Base-by-base conservation (phyloP, 1,284 basidiomycete species). In the Grifola frondosa region DNA sequence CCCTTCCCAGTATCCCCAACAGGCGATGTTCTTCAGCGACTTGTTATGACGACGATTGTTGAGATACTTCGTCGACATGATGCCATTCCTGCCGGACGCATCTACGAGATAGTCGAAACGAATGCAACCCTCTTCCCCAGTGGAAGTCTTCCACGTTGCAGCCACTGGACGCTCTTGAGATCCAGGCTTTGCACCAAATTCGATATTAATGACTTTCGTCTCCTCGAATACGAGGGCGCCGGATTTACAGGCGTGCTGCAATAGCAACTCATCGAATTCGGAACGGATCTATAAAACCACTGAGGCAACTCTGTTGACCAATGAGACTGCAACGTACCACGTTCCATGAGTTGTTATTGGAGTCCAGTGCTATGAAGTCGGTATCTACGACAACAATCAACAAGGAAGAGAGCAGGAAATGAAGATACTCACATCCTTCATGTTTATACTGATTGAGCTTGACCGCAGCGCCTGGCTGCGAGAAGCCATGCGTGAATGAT, bases 1-100 rank as follows among this genome's bases (percentile, higher is more conserved):
- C 16, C 68, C 68, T 16, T 48, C 66, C 82, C 82, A 87, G 52
- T 87, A 87, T 2, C 75, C 83, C 84, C 84, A 87, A 17, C 77
- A 66, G 0, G 84, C 84, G 16, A 84, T 68, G 54, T 87, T 87
- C 54, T 75, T 80, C 37, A 87, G 55, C 5, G 78, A 77, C 25
- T 72, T 67, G 45, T 83, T 87, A 56, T 77, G 80, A 40, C 70
- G 74, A 22, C 84, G 66, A 52, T 80, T 82, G 54, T 78, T 80
- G 22, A 84, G 61, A 54, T 84, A 82, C 26, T 43, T 53, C 12
- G 72, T 75, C 2, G 79, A 83, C 57, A 86, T 64, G 33, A 86
- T 58, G 3, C 82, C 84, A 2, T 70, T 65, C 12, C 84, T 74
- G 30, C 84, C 83, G 15, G 77, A 77, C 7, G 83, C 84, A 57